phyloP scores from a whole-genome alignment of 2,329 filamentous ascomycete species.

The Dichotomopilus funicola region DNA sequence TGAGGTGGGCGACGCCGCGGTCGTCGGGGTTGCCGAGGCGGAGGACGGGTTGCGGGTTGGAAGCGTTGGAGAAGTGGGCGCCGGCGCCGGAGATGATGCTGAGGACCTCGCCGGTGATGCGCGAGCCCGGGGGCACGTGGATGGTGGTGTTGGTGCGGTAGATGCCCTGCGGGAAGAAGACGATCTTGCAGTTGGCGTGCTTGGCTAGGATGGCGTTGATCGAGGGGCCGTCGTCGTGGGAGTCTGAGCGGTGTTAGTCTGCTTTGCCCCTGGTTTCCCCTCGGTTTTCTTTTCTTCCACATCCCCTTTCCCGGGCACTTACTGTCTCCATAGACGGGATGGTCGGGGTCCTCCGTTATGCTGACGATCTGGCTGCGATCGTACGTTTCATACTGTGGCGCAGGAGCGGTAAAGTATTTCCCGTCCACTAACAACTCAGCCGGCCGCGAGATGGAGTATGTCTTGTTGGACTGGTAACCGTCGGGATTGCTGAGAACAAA shows the following conservation, averaged over 20 bases:
- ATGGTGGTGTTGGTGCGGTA: constrained; percentile 49
- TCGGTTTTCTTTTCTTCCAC: too few species aligned
- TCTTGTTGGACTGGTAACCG: constrained; percentile 28
- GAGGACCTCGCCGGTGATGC: constrained; percentile 50
- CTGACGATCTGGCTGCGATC: constrained; percentile 37
- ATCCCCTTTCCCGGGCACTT: background rate
- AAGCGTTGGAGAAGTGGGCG: constrained; percentile 36
- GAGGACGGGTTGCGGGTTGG: constrained; percentile 41
- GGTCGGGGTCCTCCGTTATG: constrained; percentile 37
- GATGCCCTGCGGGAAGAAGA: constrained; percentile 49
- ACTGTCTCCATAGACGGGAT: constrained; percentile 36
- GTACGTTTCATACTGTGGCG: constrained; percentile 39
- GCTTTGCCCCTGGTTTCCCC: background rate
- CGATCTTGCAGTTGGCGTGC: constrained; percentile 34
- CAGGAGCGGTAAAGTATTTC: constrained; percentile 35
- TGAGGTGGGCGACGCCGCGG: constrained; percentile 53
- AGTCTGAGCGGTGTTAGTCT: constrained; percentile 21
- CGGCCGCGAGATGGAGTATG: constrained; percentile 28
- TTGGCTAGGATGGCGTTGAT: constrained; percentile 29
- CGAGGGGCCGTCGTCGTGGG: constrained; percentile 29
- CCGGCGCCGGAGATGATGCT: constrained; percentile 45
- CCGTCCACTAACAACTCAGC: constrained; percentile 27
- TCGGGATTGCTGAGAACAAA: constrained; percentile 16
- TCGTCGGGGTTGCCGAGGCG: constrained; percentile 52
- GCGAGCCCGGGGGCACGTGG: constrained; percentile 42